phyloP scores from a whole-genome alignment of 495 filamentous ascomycete genomes.

The Aspergillus steynii region DNA sequence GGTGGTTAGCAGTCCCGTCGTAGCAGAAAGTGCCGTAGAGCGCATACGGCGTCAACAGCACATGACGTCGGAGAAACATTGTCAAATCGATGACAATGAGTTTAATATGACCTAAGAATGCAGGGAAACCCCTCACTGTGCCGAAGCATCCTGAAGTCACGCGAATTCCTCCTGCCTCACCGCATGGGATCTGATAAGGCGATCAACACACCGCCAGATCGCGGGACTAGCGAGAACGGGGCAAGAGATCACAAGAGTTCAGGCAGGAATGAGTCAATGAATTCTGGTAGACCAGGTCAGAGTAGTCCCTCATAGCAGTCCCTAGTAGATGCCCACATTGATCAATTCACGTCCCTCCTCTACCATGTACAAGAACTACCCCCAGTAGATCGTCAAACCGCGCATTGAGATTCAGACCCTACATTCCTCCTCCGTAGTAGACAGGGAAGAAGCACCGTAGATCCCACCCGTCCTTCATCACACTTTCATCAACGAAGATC shows the following conservation, averaged over 20 bases:
- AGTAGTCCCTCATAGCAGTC: no score
- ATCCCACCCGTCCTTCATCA: neutral
- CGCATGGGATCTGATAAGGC: slow-evolving; percentile 4
- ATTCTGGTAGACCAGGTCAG: neutral
- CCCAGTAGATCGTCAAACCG: neutral
- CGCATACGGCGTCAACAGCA: neutral
- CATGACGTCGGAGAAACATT: neutral
- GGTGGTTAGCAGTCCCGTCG: no score
- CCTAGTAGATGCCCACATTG: neutral
- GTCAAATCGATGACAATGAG: neutral
- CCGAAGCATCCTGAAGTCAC: neutral
- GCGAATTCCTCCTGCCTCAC: neutral
- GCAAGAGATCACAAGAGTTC: neutral
- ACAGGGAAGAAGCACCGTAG: neutral
- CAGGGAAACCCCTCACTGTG: neutral
- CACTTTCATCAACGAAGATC: neutral
- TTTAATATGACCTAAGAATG: neutral
- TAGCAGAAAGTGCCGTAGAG: no score
- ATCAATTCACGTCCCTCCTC: neutral
- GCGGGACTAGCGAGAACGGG: neutral
- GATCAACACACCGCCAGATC: slow-evolving; percentile 1
- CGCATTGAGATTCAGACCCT: neutral
- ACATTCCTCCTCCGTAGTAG: neutral
- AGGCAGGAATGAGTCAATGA: neutral
- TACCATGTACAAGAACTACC: neutral